Base-by-base conservation (phyloP, 1,139 yeast genomes). In the Barnettozyma hawaiiensis region DNA sequence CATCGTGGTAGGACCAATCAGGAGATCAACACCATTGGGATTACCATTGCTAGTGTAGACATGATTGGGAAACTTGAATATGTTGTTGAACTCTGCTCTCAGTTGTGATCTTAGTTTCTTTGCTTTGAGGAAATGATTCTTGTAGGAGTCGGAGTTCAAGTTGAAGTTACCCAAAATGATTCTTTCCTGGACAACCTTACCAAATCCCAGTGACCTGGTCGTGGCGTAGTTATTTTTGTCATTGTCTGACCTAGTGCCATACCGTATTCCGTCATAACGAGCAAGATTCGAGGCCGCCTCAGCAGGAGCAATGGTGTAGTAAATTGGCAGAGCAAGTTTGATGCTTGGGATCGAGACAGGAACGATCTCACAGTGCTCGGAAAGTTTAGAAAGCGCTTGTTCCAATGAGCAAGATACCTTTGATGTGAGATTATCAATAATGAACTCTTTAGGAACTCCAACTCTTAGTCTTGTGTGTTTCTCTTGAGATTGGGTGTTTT, bases 251-350 rank as follows among this genome's bases (percentile, higher is more conserved):
- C 81, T 64, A 23, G 62, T 64, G 0, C 97, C 97, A 57, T 84
- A 94, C 41, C 97, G 69, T 20, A 90, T 68, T 2, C 98, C 98
- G 62, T 92, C 98, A 56, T 76, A 94, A 29, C 97, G 70, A 2
- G 96, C 76, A 38, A 94, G 70, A 59, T 94, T 92, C 0, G 98
- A 90, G 0, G 95, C 81, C 0, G 97, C 97, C 58, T 94, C 98
- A 0, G 97, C 85, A 0, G 97, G 86, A 1, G 94, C 89, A 29
- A 94, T 57, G 0, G 96, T 83, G 57, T 85, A 90, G 61, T 94
- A 94, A 0, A 90, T 75, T 26, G 94, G 90, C n/a, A 92, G 65
- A 37, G 90, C 74, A 44, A 73, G 67, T 48, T 73, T 75, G 9
- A 87, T 66, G 0, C 83, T 67, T 3, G 96, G 95, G 0, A 90